These are phyloP conservation scores for Dillenia suffruticosa DNA, from an alignment of 164 flowering plant species.

Conservation along the genomic window DNA sequence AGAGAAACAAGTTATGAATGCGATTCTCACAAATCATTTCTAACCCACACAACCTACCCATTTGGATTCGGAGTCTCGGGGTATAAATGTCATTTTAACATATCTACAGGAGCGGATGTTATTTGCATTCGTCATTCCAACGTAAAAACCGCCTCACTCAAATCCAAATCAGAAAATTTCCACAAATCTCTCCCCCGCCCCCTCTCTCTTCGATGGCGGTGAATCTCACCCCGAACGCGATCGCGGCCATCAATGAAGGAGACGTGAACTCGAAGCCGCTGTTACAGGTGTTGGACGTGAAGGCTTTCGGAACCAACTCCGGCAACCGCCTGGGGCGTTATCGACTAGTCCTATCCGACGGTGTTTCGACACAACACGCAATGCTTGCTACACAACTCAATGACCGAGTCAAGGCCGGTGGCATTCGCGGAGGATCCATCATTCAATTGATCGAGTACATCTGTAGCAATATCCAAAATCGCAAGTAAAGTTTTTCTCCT, in stretches of 20 bases:
- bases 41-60: too few species aligned
- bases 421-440: slow-evolving; percentile 65
- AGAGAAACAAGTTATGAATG: too few species aligned
- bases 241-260: slow-evolving; percentile 63
- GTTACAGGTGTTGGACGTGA: slow-evolving; percentile 77
- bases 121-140: too few species aligned
- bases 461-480: slow-evolving; percentile 67
- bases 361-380: slow-evolving; percentile 63
- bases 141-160: too few species aligned
- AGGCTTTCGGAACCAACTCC: slow-evolving; percentile 41
- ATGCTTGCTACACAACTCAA: slow-evolving; percentile 94
- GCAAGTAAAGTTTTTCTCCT: slow-evolving; percentile 45
- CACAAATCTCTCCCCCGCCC: too few species aligned
- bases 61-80: too few species aligned
- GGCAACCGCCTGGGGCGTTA: slow-evolving; percentile 63
- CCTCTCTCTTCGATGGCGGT: slow-evolving; percentile 44
- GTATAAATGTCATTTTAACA: too few species aligned
- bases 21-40: too few species aligned
- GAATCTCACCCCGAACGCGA: slow-evolving; percentile 68
- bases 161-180: too few species aligned
- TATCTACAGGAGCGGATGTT: too few species aligned
- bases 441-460: slow-evolving; percentile 88
- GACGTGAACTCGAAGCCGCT: slow-evolving; percentile 84
- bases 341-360: slow-evolving; percentile 71
- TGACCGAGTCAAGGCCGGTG: slow-evolving; percentile 53